Evolutionary conservation across 1,284 basidiomycete genomes (phyloP).

Genomic region (Leccinum laetum): DNA sequence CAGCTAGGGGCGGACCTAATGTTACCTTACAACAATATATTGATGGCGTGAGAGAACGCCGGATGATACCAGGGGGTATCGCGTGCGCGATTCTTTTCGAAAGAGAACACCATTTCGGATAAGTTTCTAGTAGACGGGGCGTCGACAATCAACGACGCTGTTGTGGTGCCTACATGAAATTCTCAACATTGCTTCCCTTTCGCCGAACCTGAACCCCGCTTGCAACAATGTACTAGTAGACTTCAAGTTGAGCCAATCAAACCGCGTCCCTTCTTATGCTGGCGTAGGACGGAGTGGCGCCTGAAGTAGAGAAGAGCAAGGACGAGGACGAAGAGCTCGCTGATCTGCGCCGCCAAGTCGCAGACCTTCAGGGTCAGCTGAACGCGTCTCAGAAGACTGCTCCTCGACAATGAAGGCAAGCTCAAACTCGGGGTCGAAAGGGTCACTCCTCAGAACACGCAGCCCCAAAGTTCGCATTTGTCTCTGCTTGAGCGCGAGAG

Average conservation of each 20-base stretch:
- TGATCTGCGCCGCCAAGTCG: constrained; percentile 70
- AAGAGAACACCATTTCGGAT: neutral
- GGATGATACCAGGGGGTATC: constrained; percentile 18
- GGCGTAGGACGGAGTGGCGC: constrained; percentile 4
- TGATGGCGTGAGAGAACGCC: constrained; percentile 16
- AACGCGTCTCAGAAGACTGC: constrained; percentile 56
- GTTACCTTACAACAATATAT: constrained; percentile 9
- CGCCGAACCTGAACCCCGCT: constrained; percentile 2
- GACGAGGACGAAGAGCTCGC: constrained; percentile 68
- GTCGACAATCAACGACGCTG: constrained; percentile 3
- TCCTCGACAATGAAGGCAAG: constrained; percentile 62
- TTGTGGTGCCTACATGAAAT: neutral
- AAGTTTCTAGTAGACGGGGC: constrained; percentile 4
- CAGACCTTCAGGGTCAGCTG: constrained; percentile 60
- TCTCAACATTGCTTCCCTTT: constrained; percentile 8
- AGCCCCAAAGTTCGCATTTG: constrained; percentile 57
- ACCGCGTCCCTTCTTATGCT: constrained; percentile 6
- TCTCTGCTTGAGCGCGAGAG: constrained; percentile 65
- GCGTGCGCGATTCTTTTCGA: constrained; percentile 6
- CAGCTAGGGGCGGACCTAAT: constrained; percentile 2
- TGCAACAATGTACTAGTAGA: constrained; percentile 11
- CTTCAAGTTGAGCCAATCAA: constrained; percentile 15
- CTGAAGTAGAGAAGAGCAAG: constrained; percentile 84
- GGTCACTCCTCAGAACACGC: constrained; percentile 53
- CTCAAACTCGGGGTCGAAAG: constrained; percentile 70